Conservation (phyloP, 148 eudicot species). For the Nyssa sinensis region DNA sequence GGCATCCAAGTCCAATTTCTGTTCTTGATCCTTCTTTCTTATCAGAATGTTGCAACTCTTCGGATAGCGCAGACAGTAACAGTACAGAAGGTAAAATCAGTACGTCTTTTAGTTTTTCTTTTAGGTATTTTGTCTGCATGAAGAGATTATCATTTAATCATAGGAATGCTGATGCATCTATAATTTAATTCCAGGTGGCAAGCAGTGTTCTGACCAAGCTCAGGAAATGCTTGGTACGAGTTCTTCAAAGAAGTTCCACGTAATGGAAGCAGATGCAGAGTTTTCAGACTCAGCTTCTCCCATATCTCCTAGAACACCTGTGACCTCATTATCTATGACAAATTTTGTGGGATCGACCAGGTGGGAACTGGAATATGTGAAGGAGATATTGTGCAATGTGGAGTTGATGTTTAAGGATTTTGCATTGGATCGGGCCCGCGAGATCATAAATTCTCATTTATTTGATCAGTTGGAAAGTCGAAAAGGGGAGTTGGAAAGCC, state of each 20-base stretch:
- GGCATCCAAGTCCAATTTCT: slow-evolving; percentile 81
- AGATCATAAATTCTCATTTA: slow-evolving; percentile 61
- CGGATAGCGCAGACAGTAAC: slow-evolving; percentile 54
- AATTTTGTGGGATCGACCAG: slow-evolving; percentile 24
- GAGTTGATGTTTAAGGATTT: slow-evolving; percentile 69
- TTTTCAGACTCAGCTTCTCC: slow-evolving; percentile 87
- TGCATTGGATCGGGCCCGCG: slow-evolving; percentile 50
- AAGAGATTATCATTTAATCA: not conserved
- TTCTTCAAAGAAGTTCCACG: slow-evolving; percentile 31
- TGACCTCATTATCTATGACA: slow-evolving; percentile 4
- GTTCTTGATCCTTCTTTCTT: slow-evolving; percentile 66
- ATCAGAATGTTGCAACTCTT: slow-evolving; percentile 73
- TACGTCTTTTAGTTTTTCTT: too few relatives aligned
- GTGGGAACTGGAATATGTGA: slow-evolving; percentile 74
- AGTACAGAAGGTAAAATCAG: slow-evolving; percentile 57
- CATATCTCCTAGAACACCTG: slow-evolving; percentile 26
- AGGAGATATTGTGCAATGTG: slow-evolving; percentile 48
- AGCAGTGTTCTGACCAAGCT: slow-evolving; percentile 53
- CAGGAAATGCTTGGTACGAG: slow-evolving; percentile 35
- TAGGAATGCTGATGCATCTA: slow-evolving; percentile 5
- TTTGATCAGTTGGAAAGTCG: slow-evolving; percentile 69
- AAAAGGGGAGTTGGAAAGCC: slow-evolving; percentile 12
- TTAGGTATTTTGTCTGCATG: not conserved
- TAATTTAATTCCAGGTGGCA: slow-evolving; percentile 51
- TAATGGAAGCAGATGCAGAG: slow-evolving; percentile 56